Evolutionary conservation across 441 rosid species (phyloP), one percentile per base, ranked within the genome.

Genomic region (Breynia disticha): DNA sequence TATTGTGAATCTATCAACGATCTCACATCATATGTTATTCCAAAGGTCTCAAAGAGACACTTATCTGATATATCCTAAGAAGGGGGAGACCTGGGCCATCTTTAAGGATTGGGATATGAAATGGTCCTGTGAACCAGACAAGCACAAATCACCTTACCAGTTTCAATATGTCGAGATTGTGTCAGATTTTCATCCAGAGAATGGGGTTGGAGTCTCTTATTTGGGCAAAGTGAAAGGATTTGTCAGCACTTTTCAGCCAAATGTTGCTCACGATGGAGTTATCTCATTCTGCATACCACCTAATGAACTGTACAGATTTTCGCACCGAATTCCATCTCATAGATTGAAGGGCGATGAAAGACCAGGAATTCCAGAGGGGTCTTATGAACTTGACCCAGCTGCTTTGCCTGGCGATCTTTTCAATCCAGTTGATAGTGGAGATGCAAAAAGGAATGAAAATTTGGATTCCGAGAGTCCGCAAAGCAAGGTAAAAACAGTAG

Each of bases 1-100:
- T 53, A 76, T 71, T 37, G 66, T 50, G 16, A 70, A 84, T 54
- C 69, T 17, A n/a, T 64, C 60, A 15, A 75, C 77, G 76, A 84
- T 91, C 70, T 88, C 98, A 54, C 82, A 81, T 52, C 60, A 57
- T 70, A 57, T 86, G 67, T 19, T 9, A 38, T 68, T 52, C 48
- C 66, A 58, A 55, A 65, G 60, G 59, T 14, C n/a, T 15, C 47
- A 56, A n/a, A n/a, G 55, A 46, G 60, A 46, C 46, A 59, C 66
- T 46, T 68, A 52, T 50, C 43, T 52, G 44, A 73, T 91, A 65
- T 77, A 71, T 73, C 98, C 98, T 18, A 69, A 52, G 62, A 69
- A 69, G 48, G 95, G 97, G 47, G 91, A 91, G 70, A 75, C 75
- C 12, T 88, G 98, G 97, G 98, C 91, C 42, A 59, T 81, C 61